Base-by-base conservation (phyloP, 495 filamentous ascomycete genomes). In the Neurospora terricola region DNA sequence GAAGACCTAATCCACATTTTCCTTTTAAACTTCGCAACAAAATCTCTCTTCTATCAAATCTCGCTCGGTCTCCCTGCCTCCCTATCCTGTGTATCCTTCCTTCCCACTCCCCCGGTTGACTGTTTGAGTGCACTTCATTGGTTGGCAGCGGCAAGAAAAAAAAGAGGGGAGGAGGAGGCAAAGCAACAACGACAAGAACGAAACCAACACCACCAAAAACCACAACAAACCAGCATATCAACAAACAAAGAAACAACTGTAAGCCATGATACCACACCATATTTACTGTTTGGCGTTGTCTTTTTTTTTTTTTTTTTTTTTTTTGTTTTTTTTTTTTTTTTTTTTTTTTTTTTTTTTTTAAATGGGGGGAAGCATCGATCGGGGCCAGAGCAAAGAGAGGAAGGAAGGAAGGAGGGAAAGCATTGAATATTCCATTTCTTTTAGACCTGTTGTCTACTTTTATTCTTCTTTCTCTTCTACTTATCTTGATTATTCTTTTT, bases 201-300 rank as follows among this genome's bases (percentile, higher is more conserved):
- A 34, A 54, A 62, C 12, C 11, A 62, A 62, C 23, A 34, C 6
- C 14, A 16, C 14, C 43, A 23, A 37, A 37, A 37, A 37, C 36
- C 23, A 48, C n/a, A 48, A n/a, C 42, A 42, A 14, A 43, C 3
- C 18, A 54, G 27, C 34, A 34, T 34, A 34, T 34, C n/a, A 48
- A n/a, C 42, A 42, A 14, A 40, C 14, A 16, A 54, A 54, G 4
- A 54, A 54, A 54, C 11, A 54, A 54, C 21, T 54, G 6, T 27
- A 54, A 27, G 45, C 45, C 80, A 81, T 82, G 80, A 81, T 82
- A 82, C 81, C 81, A 82, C 78, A 75, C 79, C 76, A 71, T 76
- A 66, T 74, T 75, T 73, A 72, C 54, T 77, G 72, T 77, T 75
- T 74, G 69, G 76, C 73, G 71, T 75, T 71, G 71, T 69, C 21